phyloP scores from a whole-genome alignment of 2,329 filamentous ascomycete species.

The Aureobasidium sp. region DNA sequence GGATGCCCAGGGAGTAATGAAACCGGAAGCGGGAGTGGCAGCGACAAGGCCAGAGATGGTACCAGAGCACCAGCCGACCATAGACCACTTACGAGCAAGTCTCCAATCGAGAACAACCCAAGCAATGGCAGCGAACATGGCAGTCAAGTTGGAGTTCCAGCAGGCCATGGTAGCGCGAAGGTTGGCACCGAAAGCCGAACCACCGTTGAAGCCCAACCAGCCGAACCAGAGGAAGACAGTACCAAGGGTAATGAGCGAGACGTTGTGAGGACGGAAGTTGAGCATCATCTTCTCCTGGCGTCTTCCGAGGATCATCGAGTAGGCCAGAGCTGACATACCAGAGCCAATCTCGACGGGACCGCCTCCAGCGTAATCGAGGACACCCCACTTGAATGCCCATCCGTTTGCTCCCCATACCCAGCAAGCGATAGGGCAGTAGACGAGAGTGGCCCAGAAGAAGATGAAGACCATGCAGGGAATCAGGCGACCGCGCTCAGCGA shows the following conservation, averaged over 20 bases:
- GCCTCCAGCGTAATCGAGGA: slow-evolving; percentile 92
- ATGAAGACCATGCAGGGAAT: slow-evolving; percentile 91
- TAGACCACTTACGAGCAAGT: slow-evolving; percentile 88
- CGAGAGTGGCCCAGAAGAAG: slow-evolving; percentile 93
- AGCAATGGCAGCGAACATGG: slow-evolving; percentile 83
- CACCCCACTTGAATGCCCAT: slow-evolving; percentile 85
- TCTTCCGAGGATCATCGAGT: slow-evolving; percentile 90
- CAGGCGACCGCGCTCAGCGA: slow-evolving; percentile 88
- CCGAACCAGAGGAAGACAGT: slow-evolving; percentile 97
- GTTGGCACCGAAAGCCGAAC: slow-evolving; percentile 56
- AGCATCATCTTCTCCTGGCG: slow-evolving; percentile 99
- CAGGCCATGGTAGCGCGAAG: slow-evolving; percentile 90
- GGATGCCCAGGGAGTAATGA: slow-evolving; percentile 61
- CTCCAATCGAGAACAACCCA: slow-evolving; percentile 97
- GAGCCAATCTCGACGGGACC: slow-evolving; percentile 96
- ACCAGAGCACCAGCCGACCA: slow-evolving; percentile 88
- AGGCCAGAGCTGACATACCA: slow-evolving; percentile 85
- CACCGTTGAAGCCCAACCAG: slow-evolving; percentile 98
- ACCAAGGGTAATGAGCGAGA: slow-evolving; percentile 91
- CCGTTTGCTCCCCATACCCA: slow-evolving; percentile 96
- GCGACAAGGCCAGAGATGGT: slow-evolving; percentile 81
- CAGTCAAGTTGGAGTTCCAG: slow-evolving; percentile 95
- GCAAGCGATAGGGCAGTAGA: slow-evolving; percentile 94
- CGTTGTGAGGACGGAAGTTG: slow-evolving; percentile 99
- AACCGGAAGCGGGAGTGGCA: slow-evolving; percentile 78